A percentile compares a stretch with the other conserved stretches of the same genome.
Conservation (phyloP, 352 stramenopile genomes). For the Pythium oligandrum region DNA sequence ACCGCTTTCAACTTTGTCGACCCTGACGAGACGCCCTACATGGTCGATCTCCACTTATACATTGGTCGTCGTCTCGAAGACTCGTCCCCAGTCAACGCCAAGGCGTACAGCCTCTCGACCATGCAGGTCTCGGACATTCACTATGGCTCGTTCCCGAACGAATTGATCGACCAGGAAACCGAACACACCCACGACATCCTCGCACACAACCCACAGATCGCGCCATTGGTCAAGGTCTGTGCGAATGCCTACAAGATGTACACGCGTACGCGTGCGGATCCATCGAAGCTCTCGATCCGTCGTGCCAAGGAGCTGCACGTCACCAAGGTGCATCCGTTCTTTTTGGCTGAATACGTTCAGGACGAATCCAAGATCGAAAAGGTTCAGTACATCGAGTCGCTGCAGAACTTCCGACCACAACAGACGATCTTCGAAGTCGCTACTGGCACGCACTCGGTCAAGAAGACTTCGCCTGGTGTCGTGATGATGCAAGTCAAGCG, state of each 20-base stretch:
- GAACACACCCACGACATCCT: slow-evolving; percentile 93
- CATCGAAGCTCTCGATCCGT: slow-evolving; percentile 93
- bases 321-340: slow-evolving; percentile 92
- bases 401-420: slow-evolving; percentile 91
- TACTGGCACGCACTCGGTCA: slow-evolving; percentile 68
- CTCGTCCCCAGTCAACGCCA: slow-evolving; percentile 47
- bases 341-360: slow-evolving; percentile 83
- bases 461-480: slow-evolving; percentile 70
- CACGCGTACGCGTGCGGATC: slow-evolving; percentile 91
- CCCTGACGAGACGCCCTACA: slow-evolving; percentile 97
- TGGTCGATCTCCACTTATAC: slow-evolving; percentile 98
- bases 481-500: slow-evolving; percentile 88
- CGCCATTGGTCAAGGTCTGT: slow-evolving; percentile 86
- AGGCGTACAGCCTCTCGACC: slow-evolving; percentile 86
- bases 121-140: slow-evolving; percentile 97
- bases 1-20: slow-evolving; percentile 97
- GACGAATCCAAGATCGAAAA: slow-evolving; percentile 74
- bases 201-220: slow-evolving; percentile 65
- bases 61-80: slow-evolving; percentile 86
- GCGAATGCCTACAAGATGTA: slow-evolving; percentile 99
- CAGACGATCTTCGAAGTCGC: slow-evolving; percentile 97
- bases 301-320: slow-evolving; percentile 90
- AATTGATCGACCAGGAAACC: slow-evolving; percentile 94
- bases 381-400: slow-evolving; percentile 89
- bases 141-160: slow-evolving; percentile 97